These are phyloP conservation scores for Friedmanniomyces simplex DNA, from an alignment of 495 filamentous ascomycete species.

Conservation along the genomic window DNA sequence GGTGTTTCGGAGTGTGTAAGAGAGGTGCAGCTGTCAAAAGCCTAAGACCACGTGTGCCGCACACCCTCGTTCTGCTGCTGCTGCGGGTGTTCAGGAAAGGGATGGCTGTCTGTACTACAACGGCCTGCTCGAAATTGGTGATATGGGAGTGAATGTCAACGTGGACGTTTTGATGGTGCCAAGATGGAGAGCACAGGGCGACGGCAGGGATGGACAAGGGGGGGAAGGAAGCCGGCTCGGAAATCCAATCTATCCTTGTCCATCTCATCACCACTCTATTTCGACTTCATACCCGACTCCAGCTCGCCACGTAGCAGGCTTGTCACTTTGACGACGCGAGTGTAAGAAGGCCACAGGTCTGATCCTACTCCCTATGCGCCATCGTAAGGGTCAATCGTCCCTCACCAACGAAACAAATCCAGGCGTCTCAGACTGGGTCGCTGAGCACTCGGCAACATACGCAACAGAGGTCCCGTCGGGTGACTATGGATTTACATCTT, in stretches of 20 bases:
- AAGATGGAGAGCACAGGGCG: neutral
- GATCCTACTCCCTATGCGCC: too few relatives aligned
- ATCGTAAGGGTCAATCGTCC: too few relatives aligned
- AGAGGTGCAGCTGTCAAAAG: neutral
- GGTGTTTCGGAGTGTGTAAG: neutral
- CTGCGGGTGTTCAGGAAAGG: neutral
- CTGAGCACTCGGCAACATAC: too few relatives aligned
- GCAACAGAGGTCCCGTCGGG: too few relatives aligned
- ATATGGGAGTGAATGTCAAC: neutral
- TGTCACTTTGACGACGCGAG: too few relatives aligned
- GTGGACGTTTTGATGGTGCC: neutral
- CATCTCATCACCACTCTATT: neutral
- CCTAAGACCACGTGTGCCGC: neutral
- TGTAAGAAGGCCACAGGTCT: too few relatives aligned
- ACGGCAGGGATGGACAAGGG: neutral
- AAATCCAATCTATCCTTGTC: neutral
- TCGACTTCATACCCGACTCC: neutral
- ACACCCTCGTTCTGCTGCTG: neutral
- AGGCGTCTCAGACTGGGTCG: too few relatives aligned
- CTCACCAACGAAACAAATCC: too few relatives aligned
- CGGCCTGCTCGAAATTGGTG: neutral
- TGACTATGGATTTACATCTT: too few relatives aligned
- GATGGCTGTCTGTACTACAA: neutral
- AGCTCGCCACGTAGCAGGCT: too few relatives aligned
- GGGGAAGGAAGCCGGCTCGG: neutral